Base-by-base conservation (phyloP, 2,329 filamentous ascomycete genomes). In the Fusarium illudens region DNA sequence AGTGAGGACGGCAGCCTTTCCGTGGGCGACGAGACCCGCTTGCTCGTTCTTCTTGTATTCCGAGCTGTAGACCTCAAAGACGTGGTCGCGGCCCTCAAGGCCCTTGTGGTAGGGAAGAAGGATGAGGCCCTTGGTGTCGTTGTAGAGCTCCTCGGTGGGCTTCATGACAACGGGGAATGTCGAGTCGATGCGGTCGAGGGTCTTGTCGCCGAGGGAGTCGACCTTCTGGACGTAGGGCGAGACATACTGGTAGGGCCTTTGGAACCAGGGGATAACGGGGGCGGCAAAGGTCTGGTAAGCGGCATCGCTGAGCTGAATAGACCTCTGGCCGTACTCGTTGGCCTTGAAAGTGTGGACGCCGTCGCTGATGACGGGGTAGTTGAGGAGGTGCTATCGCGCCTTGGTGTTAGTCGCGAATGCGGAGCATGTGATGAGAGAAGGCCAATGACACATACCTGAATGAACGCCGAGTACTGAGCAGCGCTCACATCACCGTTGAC, bases 291-390 rank as follows among this genome's bases (percentile, higher is more conserved):
- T 89, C 76, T 89, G 83, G 84, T 94, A 97, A 74, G 90, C 90
- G 64, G 89, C 87, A 76, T 92, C 87, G 78, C 90, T 87, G 67
- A 96, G 81, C 73, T 91, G 85, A 77, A 97, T 83, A 42, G 93
- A 94, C 82, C 90, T 94, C 79, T 93, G 90, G 76, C 92, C 94
- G 77, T 92, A 90, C 52, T 92, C 90, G 82, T 95, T 93, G 76
- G 87, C 84, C 81, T 94, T 92, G 86, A 96, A 90, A 76, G 88
- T 89, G 64, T 87, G 83, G 80, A 97, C 88, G 75, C 89, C 84
- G 79, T 97, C 93, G 76, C 88, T 88, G 76, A 97, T 87, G 70
- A 96, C 81, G 37, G 95, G 95, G 81, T 97, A 97, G 70, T 90
- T 90, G 73, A 89, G 85, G 67, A 97, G 86, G 78, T 97, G 94